phyloP scores from a whole-genome alignment of 352 stramenopile genomes.

The Globisporangium nunn region DNA sequence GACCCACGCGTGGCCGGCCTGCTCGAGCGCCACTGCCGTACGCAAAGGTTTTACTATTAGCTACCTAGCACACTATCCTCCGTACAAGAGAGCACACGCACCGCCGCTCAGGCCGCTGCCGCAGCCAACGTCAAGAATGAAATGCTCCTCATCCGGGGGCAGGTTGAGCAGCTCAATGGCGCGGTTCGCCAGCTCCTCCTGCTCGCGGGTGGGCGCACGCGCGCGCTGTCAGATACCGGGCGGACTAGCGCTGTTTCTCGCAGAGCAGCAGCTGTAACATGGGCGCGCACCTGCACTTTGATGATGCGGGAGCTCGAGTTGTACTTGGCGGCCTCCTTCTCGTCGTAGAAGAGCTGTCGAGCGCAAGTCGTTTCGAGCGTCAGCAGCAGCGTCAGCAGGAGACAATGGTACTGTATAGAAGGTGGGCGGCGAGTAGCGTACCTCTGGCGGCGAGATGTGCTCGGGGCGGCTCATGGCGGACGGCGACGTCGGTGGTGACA shows the following conservation, averaged over 20 bases:
- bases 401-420: too few species aligned
- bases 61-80: background rate
- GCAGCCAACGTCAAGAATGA: conserved; percentile 97
- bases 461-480: conserved; percentile 76
- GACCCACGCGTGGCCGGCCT: conserved; percentile 95
- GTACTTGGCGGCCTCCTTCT: conserved; percentile 91
- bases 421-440: conserved; percentile 14
- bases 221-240: too few species aligned
- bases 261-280: too few species aligned
- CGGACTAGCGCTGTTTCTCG: too few species aligned
- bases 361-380: background rate
- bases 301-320: conserved; percentile 90
- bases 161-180: conserved; percentile 97
- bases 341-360: conserved; percentile 87
- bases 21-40: conserved; percentile 67
- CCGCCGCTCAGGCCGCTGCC: conserved; percentile 94
- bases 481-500: too few species aligned
- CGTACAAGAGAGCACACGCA: conserved; percentile 15
- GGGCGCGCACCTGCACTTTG: conserved; percentile 79
- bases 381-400: too few species aligned
- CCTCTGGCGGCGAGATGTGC: conserved; percentile 79
- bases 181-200: conserved; percentile 92
- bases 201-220: background rate
- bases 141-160: conserved; percentile 69
- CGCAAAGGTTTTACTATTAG: conserved; percentile 3